Conservation (phyloP, 2,329 filamentous ascomycete genomes). For the Penicillium paneum region DNA sequence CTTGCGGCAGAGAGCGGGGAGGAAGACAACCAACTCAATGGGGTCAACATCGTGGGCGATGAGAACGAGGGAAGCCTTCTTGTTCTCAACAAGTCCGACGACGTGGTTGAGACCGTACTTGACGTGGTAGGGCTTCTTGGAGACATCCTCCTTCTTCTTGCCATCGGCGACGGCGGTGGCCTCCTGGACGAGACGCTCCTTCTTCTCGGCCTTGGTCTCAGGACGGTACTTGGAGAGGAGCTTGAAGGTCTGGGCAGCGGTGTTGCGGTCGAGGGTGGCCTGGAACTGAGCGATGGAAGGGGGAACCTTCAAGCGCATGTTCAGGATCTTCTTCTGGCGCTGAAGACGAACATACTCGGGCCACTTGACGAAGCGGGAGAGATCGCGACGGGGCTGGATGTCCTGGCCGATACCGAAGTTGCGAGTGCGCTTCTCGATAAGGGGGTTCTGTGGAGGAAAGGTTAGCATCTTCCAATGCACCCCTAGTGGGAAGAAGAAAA, state of each 20-base stretch:
- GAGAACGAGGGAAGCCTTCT: slow-evolving; percentile 97
- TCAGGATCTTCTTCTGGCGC: slow-evolving; percentile 92
- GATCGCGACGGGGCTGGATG: slow-evolving; percentile 93
- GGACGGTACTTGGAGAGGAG: slow-evolving; percentile 99
- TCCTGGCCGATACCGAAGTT: slow-evolving; percentile 99
- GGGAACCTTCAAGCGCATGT: slow-evolving; percentile 97
- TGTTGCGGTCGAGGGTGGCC: slow-evolving; percentile 94
- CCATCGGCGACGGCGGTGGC: slow-evolving; percentile 96
- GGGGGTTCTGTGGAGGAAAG: slow-evolving; percentile 71
- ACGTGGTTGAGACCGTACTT: slow-evolving; percentile 99
- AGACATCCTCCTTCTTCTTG: slow-evolving; percentile 99
- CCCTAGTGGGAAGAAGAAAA: slow-evolving; percentile 31
- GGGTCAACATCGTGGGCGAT: slow-evolving; percentile 99
- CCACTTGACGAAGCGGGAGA: slow-evolving; percentile 99
- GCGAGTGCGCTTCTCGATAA: slow-evolving; percentile 94
- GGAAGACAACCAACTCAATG: slow-evolving; percentile 98
- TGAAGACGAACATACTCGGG: slow-evolving; percentile 98
- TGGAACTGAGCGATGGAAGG: slow-evolving; percentile 97
- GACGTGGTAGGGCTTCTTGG: slow-evolving; percentile 99
- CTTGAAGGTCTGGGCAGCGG: slow-evolving; percentile 96
- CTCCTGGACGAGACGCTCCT: slow-evolving; percentile 98
- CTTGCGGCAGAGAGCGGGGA: slow-evolving; percentile 98
- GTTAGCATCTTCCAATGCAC: slow-evolving; percentile 16
- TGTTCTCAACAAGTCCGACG: slow-evolving; percentile 95
- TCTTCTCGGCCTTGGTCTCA: slow-evolving; percentile 99